A percentile compares a stretch with the other conserved stretches of the same genome.
Conservation (phyloP, 306 rosid species). For the Hippophae tibetana region DNA sequence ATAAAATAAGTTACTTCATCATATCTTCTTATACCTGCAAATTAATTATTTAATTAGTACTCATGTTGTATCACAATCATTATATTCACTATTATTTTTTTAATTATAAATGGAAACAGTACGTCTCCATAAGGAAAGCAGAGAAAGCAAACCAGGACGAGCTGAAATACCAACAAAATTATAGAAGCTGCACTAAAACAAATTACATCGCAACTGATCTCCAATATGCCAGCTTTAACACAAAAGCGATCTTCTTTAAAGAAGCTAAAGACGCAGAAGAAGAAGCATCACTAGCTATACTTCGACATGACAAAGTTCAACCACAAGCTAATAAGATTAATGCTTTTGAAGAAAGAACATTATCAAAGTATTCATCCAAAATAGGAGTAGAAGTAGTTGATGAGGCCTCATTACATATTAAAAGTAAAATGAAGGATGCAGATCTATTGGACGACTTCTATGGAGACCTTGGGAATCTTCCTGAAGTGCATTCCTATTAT, state of each 20-base stretch:
- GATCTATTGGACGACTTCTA: conserved; percentile 10
- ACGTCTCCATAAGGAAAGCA: conserved; percentile 15
- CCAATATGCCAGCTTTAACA: too few species aligned
- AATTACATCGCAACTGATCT: too few species aligned
- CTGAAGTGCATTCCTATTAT: not conserved
- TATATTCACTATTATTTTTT: too few species aligned
- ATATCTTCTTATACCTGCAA: not conserved
- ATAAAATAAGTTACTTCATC: not conserved
- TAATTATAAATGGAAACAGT: conserved; percentile 11
- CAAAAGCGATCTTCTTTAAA: too few species aligned
- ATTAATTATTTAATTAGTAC: not conserved
- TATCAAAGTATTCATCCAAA: too few species aligned
- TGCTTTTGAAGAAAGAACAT: too few species aligned
- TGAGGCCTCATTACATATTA: not conserved
- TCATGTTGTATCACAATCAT: too few species aligned
- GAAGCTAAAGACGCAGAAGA: conserved; percentile 7
- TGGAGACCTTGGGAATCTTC: conserved; percentile 12
- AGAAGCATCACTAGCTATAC: conserved; percentile 16
- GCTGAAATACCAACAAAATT: too few species aligned
- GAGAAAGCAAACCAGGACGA: not conserved
- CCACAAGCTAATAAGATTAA: too few species aligned
- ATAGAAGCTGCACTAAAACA: too few species aligned
- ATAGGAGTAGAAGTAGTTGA: not conserved
- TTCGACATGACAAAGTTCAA: too few species aligned
- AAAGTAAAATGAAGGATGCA: conserved; percentile 3